Conservation (phyloP, 306 rosid species). For the Astragalus glycyphyllos region DNA sequence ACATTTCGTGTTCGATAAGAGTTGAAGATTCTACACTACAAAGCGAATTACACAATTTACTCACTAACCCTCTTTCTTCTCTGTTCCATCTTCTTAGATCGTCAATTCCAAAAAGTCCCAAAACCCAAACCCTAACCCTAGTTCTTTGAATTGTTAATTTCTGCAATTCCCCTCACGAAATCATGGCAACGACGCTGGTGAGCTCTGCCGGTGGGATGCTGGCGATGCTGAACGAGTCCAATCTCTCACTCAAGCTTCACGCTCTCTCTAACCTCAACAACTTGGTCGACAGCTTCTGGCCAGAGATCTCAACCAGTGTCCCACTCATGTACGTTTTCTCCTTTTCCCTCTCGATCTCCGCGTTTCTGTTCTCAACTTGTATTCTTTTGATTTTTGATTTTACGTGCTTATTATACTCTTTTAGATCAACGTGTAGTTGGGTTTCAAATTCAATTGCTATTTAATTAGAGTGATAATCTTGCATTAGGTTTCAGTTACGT, state of each 20-base stretch:
- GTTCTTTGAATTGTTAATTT: conserved; percentile 16
- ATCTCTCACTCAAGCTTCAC: conserved; percentile 81
- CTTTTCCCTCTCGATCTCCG: conserved; percentile 9
- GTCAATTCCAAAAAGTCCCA: conserved; percentile 15
- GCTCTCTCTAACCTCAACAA: conserved; percentile 94
- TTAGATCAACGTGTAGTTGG: neutral
- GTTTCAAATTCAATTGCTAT: conserved; percentile 28
- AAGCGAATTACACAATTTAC: neutral
- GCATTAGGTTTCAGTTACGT: neutral
- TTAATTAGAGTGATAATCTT: neutral
- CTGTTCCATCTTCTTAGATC: conserved; percentile 30
- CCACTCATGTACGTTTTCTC: conserved; percentile 70
- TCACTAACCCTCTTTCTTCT: conserved; percentile 27
- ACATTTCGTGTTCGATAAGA: conserved; percentile 6
- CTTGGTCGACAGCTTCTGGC: conserved; percentile 91
- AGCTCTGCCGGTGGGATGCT: conserved; percentile 95
- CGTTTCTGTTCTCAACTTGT: conserved; percentile 6
- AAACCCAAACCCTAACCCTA: conserved; percentile 53
- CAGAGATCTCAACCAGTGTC: conserved; percentile 98
- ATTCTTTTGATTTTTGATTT: conserved; percentile 37
- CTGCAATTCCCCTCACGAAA: neutral
- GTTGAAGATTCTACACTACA: neutral
- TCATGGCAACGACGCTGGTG: conserved; percentile 76
- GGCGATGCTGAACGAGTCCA: conserved; percentile 92
- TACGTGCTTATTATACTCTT: neutral